Evolutionary conservation across 352 stramenopile species (phyloP), one percentile per base, ranked within the genome.

Genomic region (Hyphochytrium catenoides): DNA sequence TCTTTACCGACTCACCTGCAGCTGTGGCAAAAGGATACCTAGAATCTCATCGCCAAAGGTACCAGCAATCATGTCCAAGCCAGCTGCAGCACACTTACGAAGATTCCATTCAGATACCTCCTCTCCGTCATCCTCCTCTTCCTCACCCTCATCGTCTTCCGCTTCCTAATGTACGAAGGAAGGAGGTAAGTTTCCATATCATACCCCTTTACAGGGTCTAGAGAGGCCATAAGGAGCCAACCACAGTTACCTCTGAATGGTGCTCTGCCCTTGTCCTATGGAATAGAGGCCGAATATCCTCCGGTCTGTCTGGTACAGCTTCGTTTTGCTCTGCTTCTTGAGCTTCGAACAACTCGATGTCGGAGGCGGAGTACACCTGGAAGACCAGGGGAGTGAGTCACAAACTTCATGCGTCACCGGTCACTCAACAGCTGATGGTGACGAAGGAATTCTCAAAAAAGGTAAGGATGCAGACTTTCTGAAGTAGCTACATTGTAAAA

Each of bases 31-130:
- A 22, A 96, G 46, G 19, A 74, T 71, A 23, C 78, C 77, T 15
- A 96, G 51, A 23, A 94, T 88, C n/a, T 78, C 58, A 11, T 76
- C 73, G n/a, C 81, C 84, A 50, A 88, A 95, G 8, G 83, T 58
- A 28, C 76, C 83, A 6, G 79, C 60, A 30, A 95, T 50, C 43
- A 78, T 91, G 59, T 96, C 86, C n/a, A 96, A 54, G 44, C 70
- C 88, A 12, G 81, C 84, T 25, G 84, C 86, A 12, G 79, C 72
- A 52, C 79, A 94, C 39, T 89, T 91, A 47, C 86, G 65, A 31
- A 96, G 52, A 41, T 84, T 93, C 86, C 86, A 96, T 59, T 94
- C 64, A 46, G 91, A 64, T 31, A 91, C 58, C 45, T 89, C 88
- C 35, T 93, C 78, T 46, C 88, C 76, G 36, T 81, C 70, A 24